Evolutionary conservation across 441 rosid species (phyloP), one percentile per base, ranked within the genome.

Genomic region (Raphanus hybrid): DNA sequence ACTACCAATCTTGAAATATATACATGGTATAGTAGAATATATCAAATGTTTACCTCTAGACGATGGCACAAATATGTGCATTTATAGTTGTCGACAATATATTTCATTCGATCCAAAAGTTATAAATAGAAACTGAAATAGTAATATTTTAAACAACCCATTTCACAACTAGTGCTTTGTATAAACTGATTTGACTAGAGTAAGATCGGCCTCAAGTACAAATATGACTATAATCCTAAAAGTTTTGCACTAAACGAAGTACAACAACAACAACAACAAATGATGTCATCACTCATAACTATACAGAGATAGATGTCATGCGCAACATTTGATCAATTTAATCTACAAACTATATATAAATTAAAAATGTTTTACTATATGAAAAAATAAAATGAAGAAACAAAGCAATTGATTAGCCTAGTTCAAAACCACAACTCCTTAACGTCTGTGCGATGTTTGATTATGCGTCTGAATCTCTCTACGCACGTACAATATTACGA

Each of bases 381-480:
- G 37, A 7, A 63, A 48, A 43, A 64, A n/a, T 16, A 3, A 66
- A 72, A 16, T 14, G 70, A 45, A 45, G 14, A 32, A 35, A 45
- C 5, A 77, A 20, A 64, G 52, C 65, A 64, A 8, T 57, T 66
- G 76, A 77, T 71, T 45, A 45, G 73, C 64, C 39, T 69, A 23
- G 50, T 60, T 71, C 57, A 73, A 78, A 48, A 72, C 64, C 77
- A 78, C 77, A 23, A 26, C 68, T 78, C 18, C 48, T 72, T 72
- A 60, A 72, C 81, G 66, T 78, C 72, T 72, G 37, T 78, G 81
- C 48, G 43, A 35, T 78, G 69, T 66, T 78, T 78, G 73, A 39
- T 78, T 23, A 59, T 60, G 73, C 35, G 26, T 66, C 16, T 58
- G 76, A 65, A 71, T 65, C 80, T 70, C 75, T 45, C 15, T 12